phyloP scores from a whole-genome alignment of 441 rosid genomes.

The Corymbia citriodora region DNA sequence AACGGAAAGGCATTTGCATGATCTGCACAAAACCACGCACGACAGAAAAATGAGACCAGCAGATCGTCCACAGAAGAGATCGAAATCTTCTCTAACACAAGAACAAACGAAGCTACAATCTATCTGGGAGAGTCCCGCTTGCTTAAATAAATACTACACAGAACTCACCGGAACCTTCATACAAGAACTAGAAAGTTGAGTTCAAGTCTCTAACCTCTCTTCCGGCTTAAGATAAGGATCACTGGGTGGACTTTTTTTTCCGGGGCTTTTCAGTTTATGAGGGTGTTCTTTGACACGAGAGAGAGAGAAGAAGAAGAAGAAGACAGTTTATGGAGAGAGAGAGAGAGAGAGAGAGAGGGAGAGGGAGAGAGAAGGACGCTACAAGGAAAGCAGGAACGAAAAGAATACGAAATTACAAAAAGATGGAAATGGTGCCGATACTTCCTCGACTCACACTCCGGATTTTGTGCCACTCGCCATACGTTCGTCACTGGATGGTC shows the following conservation, averaged over 20 bases:
- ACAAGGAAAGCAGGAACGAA: background rate
- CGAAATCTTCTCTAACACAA: background rate
- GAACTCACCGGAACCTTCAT: background rate
- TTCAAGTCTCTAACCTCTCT: background rate
- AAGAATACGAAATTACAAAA: constrained; percentile 9
- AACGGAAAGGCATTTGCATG: background rate
- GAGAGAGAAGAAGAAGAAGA: background rate
- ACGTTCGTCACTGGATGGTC: constrained; percentile 54
- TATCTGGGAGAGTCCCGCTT: background rate
- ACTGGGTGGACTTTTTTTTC: background rate
- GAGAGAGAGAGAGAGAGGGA: background rate
- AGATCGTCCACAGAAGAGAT: background rate
- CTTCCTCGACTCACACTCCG: constrained; percentile 47
- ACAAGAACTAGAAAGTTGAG: background rate
- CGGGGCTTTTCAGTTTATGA: background rate
- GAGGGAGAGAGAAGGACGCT: constrained; percentile 1
- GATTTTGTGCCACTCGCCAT: constrained; percentile 67
- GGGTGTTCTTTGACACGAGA: background rate
- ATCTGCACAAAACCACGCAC: background rate
- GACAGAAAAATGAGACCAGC: background rate
- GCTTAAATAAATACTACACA: background rate
- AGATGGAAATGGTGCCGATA: constrained; percentile 35
- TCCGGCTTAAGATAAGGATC: background rate
- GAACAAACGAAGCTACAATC: background rate
- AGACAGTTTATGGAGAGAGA: background rate